Conservation (phyloP, 805 yeast species). For the Candida krabiensis region DNA sequence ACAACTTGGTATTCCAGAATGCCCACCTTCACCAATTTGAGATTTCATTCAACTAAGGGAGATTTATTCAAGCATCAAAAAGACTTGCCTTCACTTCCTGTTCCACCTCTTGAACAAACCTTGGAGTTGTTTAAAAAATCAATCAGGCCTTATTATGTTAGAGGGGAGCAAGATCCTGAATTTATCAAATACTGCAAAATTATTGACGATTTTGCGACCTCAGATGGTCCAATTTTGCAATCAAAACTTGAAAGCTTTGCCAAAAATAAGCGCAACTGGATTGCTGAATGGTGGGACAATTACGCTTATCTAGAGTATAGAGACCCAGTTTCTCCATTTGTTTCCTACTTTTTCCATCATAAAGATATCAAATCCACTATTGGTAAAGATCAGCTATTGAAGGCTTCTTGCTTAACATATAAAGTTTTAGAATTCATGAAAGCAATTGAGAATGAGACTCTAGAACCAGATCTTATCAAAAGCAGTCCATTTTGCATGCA, state of each 20-base stretch:
- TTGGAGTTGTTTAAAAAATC: conserved; percentile 67
- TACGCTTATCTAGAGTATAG: conserved; percentile 87
- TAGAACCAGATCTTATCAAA: conserved; percentile 79
- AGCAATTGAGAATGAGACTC: conserved; percentile 63
- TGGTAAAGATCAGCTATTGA: conserved; percentile 62
- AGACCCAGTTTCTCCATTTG: conserved; percentile 94
- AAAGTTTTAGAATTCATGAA: conserved; percentile 69
- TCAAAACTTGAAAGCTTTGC: conserved; percentile 60
- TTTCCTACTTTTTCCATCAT: conserved; percentile 86
- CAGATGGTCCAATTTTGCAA: conserved; percentile 75
- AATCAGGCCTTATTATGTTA: conserved; percentile 63
- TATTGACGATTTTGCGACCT: conserved; percentile 62
- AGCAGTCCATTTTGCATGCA: conserved; percentile 90
- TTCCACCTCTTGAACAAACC: conserved; percentile 77
- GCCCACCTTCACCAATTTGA: no score
- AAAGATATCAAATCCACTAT: conserved; percentile 59
- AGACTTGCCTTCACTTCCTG: conserved; percentile 80
- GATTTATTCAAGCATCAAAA: conserved; percentile 71
- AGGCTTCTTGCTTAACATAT: conserved; percentile 73
- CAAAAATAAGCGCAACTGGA: conserved; percentile 72
- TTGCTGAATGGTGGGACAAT: conserved; percentile 90
- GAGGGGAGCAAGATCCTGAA: conserved; percentile 43
- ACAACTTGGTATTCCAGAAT: no score
- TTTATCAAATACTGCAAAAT: conserved; percentile 45
- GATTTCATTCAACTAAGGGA: no score